A percentile compares a stretch with the other conserved stretches of the same genome.
Evolutionary conservation across 345 rosid genomes (phyloP).

Genomic region (Moringa oleifera): DNA sequence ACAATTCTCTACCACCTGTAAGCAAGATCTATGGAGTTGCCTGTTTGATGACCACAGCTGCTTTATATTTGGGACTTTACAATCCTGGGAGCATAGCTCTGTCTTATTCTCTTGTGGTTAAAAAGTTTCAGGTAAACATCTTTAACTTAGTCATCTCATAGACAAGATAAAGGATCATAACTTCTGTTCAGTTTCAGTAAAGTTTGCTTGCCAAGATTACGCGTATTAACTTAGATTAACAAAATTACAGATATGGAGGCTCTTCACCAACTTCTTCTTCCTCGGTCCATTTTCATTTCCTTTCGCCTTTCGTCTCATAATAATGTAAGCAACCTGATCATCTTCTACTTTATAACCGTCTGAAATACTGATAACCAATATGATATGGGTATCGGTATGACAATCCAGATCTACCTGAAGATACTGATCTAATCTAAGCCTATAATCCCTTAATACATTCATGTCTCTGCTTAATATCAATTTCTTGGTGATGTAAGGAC

Average conservation of each 20-base stretch:
- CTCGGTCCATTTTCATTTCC: slow-evolving; percentile 48
- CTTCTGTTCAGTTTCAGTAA: neutral
- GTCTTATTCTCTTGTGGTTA: slow-evolving; percentile 38
- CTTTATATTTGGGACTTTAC: slow-evolving; percentile 40
- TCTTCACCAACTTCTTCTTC: slow-evolving; percentile 51
- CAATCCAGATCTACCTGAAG: too few relatives aligned
- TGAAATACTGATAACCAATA: too few relatives aligned
- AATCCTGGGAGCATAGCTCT: slow-evolving; percentile 29
- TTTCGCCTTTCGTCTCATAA: slow-evolving; percentile 48
- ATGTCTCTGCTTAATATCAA: too few relatives aligned
- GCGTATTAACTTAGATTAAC: too few relatives aligned
- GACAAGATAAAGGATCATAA: neutral
- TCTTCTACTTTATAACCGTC: too few relatives aligned
- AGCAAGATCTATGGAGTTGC: slow-evolving; percentile 61
- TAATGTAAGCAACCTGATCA: slow-evolving; percentile 35
- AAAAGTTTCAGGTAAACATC: slow-evolving; percentile 40
- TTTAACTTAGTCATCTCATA: neutral
- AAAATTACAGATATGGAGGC: slow-evolving; percentile 78
- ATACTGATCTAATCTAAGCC: too few relatives aligned
- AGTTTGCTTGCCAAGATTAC: too few relatives aligned
- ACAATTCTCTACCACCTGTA: slow-evolving; percentile 56
- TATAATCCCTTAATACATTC: too few relatives aligned
- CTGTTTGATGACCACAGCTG: slow-evolving; percentile 52
- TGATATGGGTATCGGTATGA: too few relatives aligned
- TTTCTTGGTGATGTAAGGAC: too few relatives aligned